phyloP scores from a whole-genome alignment of 2,329 filamentous ascomycete species.

The Kalaharituber pfeilii region DNA sequence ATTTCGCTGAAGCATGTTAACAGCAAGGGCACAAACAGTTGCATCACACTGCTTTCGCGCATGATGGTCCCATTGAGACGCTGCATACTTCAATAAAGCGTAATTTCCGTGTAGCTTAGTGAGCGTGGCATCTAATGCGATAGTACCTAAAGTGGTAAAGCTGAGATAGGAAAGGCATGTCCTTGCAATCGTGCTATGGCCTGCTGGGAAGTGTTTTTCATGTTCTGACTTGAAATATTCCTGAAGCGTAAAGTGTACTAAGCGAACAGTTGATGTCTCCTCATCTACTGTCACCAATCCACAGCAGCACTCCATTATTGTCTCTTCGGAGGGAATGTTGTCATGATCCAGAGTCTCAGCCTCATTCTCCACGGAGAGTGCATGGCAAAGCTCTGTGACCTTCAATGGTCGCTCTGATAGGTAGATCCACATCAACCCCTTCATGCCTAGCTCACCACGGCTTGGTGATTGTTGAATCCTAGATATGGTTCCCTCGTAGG shows the following conservation, averaged over 20 bases:
- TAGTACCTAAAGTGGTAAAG: neutral
- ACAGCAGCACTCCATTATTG: conserved; percentile 19
- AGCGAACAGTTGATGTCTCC: conserved; percentile 19
- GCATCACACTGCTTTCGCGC: no score
- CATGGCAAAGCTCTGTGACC: conserved; percentile 4
- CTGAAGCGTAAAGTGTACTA: conserved; percentile 24
- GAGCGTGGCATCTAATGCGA: neutral
- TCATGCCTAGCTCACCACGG: neutral
- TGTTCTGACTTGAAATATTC: conserved; percentile 20
- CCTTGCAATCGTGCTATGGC: neutral
- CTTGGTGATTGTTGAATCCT: neutral
- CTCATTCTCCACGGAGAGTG: neutral
- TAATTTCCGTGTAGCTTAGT: neutral
- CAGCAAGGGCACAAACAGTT: no score
- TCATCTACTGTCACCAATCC: conserved; percentile 23
- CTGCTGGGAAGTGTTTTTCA: neutral
- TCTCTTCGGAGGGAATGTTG: neutral
- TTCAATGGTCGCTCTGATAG: neutral
- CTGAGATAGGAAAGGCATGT: conserved; percentile 1
- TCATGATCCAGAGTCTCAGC: neutral
- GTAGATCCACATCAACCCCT: neutral
- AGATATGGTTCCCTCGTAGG: neutral
- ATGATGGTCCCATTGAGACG: neutral
- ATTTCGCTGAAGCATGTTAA: no score
- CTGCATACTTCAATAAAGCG: neutral